Evolutionary conservation across 2,329 filamentous ascomycete genomes (phyloP), one percentile per base, ranked within the genome.

Genomic region (Bipolaris sorokiniana): DNA sequence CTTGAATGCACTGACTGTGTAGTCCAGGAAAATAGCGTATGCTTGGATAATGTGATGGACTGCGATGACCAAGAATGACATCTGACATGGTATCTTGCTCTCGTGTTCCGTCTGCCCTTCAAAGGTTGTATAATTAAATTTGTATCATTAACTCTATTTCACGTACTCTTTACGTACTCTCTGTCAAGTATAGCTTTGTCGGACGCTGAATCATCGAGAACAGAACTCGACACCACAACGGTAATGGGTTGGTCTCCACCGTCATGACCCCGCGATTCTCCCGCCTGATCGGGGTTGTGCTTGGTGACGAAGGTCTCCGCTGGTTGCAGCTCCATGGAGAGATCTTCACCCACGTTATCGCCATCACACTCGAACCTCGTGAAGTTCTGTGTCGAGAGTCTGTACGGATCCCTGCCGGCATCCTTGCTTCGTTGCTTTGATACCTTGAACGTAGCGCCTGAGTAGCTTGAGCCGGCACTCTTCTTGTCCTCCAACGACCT

Each of bases 401-500:
- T 26, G 15, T 44, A 44, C 10, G 41, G 41, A 7, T 44, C 41
- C 22, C 28, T 44, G 15, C 22, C 15, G 3, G 22, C 15, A 15
- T 16, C 22, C 15, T 44, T 44, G 41, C 13, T 44, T 26, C 41
- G 15, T 16, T 44, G 41, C 41, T 28, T 44, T 6, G 41, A 28
- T 16, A 44, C 22, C 23, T 44, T 44, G 20, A 44, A 23, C 15
- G 41, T 28, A 7, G n/a, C 41, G 20, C 41, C 41, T 13, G 41
- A 28, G 41, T 28, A 44, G 41, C 26, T 44, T 44, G 41, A 44
- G 41, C 41, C 23, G 22, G 41, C 41, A 22, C 44, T 45, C 6
- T 46, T 46, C 20, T 52, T 52, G n/a, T 45, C 40, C 11, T 46
- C 37, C 15, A 52, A 37, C 31, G 49, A 52, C n/a, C 45, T 52